Evolutionary conservation across 352 stramenopile species (phyloP), one percentile per base, ranked within the genome.

Genomic region (Elongisporangium prolatum): DNA sequence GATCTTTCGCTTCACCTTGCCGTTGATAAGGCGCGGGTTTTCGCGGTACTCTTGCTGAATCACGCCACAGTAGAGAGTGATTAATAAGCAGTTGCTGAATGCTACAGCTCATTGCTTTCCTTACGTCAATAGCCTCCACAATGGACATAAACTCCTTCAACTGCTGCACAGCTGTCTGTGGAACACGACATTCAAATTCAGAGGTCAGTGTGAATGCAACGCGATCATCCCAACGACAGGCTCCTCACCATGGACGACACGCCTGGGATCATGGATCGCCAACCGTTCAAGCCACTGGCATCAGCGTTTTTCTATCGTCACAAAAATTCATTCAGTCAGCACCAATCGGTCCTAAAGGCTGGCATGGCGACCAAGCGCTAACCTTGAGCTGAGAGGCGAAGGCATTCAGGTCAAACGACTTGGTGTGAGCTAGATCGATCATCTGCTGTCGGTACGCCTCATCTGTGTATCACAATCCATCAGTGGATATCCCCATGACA

Each of bases 111-210:
- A 25, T 6, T 20, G 49, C n/a, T 7, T 2, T 25, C 51, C 51
- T 34, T 60, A 89, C 83, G 60, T 95, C 84, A 48, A 87, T 86
- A 21, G 72, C 70, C 58, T 95, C 84, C 48, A 95, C 55, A 50
- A 93, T 95, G 51, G 63, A 59, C 74, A 95, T 79, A 62, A 90
- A 91, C 38, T 66, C 57, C 70, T 95, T 95, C 60, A 95, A 75
- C 60, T 95, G 86, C 65, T 95, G 83, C 48, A 95, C 85, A 18
- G 80, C 82, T 63, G 75, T 89, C 85, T 95, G 40, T 58, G 2
- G 57, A 22, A 4, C 7, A 55, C 21, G 24, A 64, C 55, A 51
- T 55, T 11, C 7, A 18, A 50, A 0, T 18, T 4, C 44, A 50
- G n/a, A 22, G 20, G 9, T 20, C 13, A 50, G 20, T 7, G 21